A percentile compares a stretch with the other conserved stretches of the same genome.
These are phyloP conservation scores for Pythium phragmiticola DNA, from an alignment of 352 stramenopile genomes.

Conservation along the genomic window DNA sequence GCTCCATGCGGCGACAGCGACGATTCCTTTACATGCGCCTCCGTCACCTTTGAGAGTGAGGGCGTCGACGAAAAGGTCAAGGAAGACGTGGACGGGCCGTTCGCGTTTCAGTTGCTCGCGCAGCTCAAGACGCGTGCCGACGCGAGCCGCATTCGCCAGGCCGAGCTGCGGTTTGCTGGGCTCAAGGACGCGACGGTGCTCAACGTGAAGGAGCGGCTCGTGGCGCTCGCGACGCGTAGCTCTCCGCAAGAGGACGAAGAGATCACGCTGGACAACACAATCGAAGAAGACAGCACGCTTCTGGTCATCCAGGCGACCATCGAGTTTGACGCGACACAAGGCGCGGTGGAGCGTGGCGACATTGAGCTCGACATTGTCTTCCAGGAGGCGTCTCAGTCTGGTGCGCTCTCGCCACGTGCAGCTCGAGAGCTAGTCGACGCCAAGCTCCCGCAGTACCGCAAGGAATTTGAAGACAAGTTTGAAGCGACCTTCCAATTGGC, in stretches of 20 bases:
- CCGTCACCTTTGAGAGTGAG: constrained; percentile 45
- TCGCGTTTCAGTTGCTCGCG: constrained; percentile 50
- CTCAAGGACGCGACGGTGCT: constrained; percentile 61
- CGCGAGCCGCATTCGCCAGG: constrained; percentile 23
- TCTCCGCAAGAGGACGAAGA: constrained; percentile 37
- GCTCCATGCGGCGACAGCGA: constrained; percentile 20
- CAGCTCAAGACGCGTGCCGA: constrained; percentile 42
- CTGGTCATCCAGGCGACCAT: constrained; percentile 73
- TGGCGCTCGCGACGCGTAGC: constrained; percentile 38
- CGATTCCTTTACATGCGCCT: constrained; percentile 30
- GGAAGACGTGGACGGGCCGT: constrained; percentile 18
- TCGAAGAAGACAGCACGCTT: constrained; percentile 67
- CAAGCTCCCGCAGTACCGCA: background rate
- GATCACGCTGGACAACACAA: constrained; percentile 58
- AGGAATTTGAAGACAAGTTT: constrained; percentile 58
- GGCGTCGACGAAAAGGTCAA: constrained; percentile 17
- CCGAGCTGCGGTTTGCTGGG: constrained; percentile 55
- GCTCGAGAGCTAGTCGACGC: constrained; percentile 6
- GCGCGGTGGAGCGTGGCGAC: constrained; percentile 38
- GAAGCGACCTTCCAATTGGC: constrained; percentile 49
- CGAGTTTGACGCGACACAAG: constrained; percentile 30
- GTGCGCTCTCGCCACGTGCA: constrained; percentile 24
- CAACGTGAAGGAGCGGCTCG: constrained; percentile 70
- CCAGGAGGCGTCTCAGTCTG: constrained; percentile 37
- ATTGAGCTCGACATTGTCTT: constrained; percentile 68